A percentile compares a stretch with the other conserved stretches of the same genome.
These are phyloP conservation scores for Blepharisma japonicum DNA, from an alignment of 73 alveolate species.

Conservation along the genomic window DNA sequence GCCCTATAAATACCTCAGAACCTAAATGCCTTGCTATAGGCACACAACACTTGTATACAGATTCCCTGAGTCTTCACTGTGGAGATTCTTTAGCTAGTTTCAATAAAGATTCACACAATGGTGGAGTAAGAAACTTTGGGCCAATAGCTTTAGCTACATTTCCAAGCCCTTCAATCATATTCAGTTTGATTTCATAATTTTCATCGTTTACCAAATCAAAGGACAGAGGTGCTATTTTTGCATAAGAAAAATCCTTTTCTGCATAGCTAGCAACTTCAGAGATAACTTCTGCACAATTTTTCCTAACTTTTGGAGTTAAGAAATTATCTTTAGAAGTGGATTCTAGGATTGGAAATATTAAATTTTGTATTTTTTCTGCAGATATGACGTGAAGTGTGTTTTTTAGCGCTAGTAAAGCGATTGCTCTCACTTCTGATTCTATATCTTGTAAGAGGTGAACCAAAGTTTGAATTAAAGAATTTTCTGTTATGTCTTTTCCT, in stretches of 20 bases:
- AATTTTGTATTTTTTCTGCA: conserved; percentile 59
- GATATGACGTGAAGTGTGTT: conserved; percentile 55
- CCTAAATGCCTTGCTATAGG: conserved; percentile 51
- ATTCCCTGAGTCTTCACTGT: conserved; percentile 95
- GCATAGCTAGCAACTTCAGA: conserved; percentile 6
- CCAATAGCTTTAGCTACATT: conserved; percentile 89
- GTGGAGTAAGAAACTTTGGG: conserved; percentile 73
- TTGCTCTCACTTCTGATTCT: conserved; percentile 94
- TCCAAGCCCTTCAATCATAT: conserved; percentile 80
- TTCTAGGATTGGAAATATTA: conserved; percentile 46
- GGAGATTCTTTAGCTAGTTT: conserved; percentile 83
- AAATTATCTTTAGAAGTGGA: neutral
- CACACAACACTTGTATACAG: conserved; percentile 80
- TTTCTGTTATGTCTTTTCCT: conserved; percentile 87
- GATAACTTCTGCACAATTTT: conserved; percentile 24
- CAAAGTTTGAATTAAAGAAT: conserved; percentile 80
- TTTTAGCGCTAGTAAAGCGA: conserved; percentile 78
- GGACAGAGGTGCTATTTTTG: conserved; percentile 77
- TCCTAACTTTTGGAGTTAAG: conserved; percentile 25
- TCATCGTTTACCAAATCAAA: conserved; percentile 91
- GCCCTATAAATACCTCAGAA: conserved; percentile 77
- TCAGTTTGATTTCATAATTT: conserved; percentile 91
- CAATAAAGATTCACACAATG: conserved; percentile 63
- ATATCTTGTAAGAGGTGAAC: conserved; percentile 86
- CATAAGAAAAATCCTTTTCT: conserved; percentile 52